phyloP scores from a whole-genome alignment of 768 basidiomycete species.

The Collybia nuda region DNA sequence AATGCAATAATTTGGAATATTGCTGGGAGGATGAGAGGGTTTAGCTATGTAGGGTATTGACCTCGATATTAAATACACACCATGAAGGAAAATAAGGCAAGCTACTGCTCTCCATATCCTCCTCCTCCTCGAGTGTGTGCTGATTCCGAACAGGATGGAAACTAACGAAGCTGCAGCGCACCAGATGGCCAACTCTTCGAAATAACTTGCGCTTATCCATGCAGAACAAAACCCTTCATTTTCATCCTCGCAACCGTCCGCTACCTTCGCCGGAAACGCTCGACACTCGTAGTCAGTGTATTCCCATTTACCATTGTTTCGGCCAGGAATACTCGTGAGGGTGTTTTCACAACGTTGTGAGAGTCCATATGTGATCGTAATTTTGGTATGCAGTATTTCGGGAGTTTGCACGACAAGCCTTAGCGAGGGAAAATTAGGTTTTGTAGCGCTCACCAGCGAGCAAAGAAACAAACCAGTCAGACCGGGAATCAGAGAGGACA shows the following conservation, averaged over 20 bases:
- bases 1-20: slow-evolving; percentile 62
- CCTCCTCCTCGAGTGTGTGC: slow-evolving; percentile 69
- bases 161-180: slow-evolving; percentile 59
- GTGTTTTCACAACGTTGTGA: slow-evolving; percentile 54
- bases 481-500: slow-evolving; percentile 49
- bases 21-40: slow-evolving; percentile 32
- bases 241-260: slow-evolving; percentile 48
- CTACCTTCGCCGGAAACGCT: slow-evolving; percentile 56
- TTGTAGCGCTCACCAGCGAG: background rate
- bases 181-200: slow-evolving; percentile 62
- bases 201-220: slow-evolving; percentile 73
- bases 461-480: slow-evolving; percentile 55
- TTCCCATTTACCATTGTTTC: slow-evolving; percentile 38
- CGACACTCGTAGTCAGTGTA: slow-evolving; percentile 65
- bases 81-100: slow-evolving; percentile 59
- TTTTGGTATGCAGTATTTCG: slow-evolving; percentile 44
- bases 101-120: slow-evolving; percentile 79
- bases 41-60: background rate
- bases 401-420: slow-evolving; percentile 46
- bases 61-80: slow-evolving; percentile 30
- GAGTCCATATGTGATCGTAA: slow-evolving; percentile 61
- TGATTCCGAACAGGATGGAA: slow-evolving; percentile 66
- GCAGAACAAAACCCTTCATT: slow-evolving; percentile 59
- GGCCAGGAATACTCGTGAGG: slow-evolving; percentile 45
- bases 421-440: background rate